These are phyloP conservation scores for Cladosporium oxysporum DNA, from an alignment of 2,329 filamentous ascomycete genomes.

Conservation along the genomic window DNA sequence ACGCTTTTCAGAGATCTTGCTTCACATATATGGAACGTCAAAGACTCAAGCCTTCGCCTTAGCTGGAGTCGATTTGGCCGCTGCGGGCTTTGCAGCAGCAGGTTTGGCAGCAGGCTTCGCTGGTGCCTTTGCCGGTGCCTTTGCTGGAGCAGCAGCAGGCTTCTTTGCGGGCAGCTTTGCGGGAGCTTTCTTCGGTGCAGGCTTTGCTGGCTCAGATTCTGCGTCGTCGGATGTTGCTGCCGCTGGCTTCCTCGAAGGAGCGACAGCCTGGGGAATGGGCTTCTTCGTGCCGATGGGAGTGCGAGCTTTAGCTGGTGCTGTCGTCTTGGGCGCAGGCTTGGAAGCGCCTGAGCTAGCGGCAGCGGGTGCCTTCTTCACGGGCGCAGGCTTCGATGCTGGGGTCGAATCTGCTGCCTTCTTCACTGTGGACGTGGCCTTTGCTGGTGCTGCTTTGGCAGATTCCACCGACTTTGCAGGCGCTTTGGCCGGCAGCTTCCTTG, in stretches of 20 bases:
- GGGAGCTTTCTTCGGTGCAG: constrained; percentile 21
- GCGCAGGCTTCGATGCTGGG: constrained; percentile 5
- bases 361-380: not conserved
- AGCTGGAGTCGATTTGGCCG: not conserved
- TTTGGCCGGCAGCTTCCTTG: constrained; percentile 19
- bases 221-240: not conserved
- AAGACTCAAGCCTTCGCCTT: not conserved
- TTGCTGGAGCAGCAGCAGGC: constrained; percentile 4
- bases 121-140: not conserved
- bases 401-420: constrained; percentile 7
- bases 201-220: constrained; percentile 17
- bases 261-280: constrained; percentile 2
- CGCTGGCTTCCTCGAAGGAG: constrained; percentile 19
- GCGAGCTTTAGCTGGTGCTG: constrained; percentile 10
- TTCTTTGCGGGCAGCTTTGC: constrained; percentile 7
- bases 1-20: not conserved
- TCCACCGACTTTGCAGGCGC: not conserved
- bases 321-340: constrained; percentile 11
- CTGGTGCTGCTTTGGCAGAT: constrained; percentile 1
- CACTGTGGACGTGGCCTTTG: constrained; percentile 11
- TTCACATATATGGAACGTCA: not conserved
- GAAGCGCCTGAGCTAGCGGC: not conserved
- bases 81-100: constrained; percentile 2
- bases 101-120: constrained; percentile 8
- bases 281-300: constrained; percentile 18